Evolutionary conservation across 495 filamentous ascomycete genomes (phyloP).

Genomic region (Daldinia grandis): DNA sequence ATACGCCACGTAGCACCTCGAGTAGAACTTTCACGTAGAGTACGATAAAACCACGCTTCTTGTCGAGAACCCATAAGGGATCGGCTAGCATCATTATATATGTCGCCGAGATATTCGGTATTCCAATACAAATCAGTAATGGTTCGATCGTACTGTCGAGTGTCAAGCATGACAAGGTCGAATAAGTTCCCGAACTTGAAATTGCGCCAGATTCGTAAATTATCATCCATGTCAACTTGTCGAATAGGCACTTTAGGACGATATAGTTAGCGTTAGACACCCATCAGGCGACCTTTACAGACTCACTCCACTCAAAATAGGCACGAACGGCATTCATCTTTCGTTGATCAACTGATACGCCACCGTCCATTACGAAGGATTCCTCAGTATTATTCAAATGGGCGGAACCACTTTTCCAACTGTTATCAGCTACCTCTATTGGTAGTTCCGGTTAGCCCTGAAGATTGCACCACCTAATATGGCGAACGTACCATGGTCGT

Average conservation of each 20-base stretch:
- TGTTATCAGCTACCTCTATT: conserved; percentile 70
- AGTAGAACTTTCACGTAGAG: conserved; percentile 58
- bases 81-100: conserved; percentile 66
- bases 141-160: conserved; percentile 68
- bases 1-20: conserved; percentile 67
- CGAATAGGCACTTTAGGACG: conserved; percentile 47
- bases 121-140: conserved; percentile 62
- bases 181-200: conserved; percentile 69
- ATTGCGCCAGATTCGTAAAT: conserved; percentile 69
- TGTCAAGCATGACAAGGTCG: conserved; percentile 72
- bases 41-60: conserved; percentile 70
- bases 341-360: conserved; percentile 68
- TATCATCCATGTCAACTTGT: conserved; percentile 72
- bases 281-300: neutral
- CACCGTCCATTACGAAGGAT: conserved; percentile 66
- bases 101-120: conserved; percentile 61
- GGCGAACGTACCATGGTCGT: conserved; percentile 62
- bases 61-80: conserved; percentile 69
- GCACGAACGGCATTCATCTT: conserved; percentile 74
- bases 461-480: neutral
- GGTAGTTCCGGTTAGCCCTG: neutral
- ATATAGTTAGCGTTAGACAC: neutral
- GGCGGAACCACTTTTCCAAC: conserved; percentile 62
- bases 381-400: conserved; percentile 70
- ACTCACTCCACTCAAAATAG: conserved; percentile 72